These are phyloP conservation scores for Pythium periplocum DNA, from an alignment of 352 stramenopile species.

Conservation along the genomic window DNA sequence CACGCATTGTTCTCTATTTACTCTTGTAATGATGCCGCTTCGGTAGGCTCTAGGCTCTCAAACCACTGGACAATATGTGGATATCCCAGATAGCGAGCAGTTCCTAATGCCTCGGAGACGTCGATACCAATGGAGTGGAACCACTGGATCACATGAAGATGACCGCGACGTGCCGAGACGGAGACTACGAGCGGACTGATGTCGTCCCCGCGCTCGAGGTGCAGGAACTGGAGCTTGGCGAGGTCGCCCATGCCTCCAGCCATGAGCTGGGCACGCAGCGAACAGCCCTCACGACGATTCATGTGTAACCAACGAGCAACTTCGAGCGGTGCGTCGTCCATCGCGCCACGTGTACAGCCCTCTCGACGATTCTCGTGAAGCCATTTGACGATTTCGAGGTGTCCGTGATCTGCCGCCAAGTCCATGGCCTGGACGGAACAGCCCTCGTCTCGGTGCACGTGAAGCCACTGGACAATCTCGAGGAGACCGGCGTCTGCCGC, in stretches of 20 bases:
- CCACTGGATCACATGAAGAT: slow-evolving; percentile 27
- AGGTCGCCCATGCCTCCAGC: slow-evolving; percentile 19
- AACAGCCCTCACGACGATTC: slow-evolving; percentile 20
- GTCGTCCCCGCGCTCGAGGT: slow-evolving; percentile 16
- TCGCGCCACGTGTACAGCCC: slow-evolving; percentile 20
- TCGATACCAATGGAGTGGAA: slow-evolving; percentile 23
- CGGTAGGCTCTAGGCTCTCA: background rate
- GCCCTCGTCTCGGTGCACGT: slow-evolving; percentile 21
- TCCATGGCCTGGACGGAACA: slow-evolving; percentile 25
- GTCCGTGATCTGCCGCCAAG: slow-evolving; percentile 16
- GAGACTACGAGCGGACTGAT: slow-evolving; percentile 16
- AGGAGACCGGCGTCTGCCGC: slow-evolving; percentile 15
- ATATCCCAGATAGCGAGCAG: slow-evolving; percentile 16
- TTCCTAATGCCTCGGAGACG: slow-evolving; percentile 12
- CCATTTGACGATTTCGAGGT: slow-evolving; percentile 24
- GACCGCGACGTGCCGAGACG: slow-evolving; percentile 12
- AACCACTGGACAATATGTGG: slow-evolving; percentile 18
- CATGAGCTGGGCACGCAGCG: slow-evolving; percentile 10
- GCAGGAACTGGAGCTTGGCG: slow-evolving; percentile 21
- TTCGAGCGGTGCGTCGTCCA: slow-evolving; percentile 21
- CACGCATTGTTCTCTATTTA: background rate
- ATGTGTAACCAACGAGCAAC: slow-evolving; percentile 20
- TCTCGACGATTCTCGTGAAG: slow-evolving; percentile 21
- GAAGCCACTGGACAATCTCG: slow-evolving; percentile 23
- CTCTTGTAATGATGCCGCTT: background rate